These are phyloP conservation scores for Fragilaria radians DNA, from an alignment of 108 stramenopile species.

Conservation along the genomic window DNA sequence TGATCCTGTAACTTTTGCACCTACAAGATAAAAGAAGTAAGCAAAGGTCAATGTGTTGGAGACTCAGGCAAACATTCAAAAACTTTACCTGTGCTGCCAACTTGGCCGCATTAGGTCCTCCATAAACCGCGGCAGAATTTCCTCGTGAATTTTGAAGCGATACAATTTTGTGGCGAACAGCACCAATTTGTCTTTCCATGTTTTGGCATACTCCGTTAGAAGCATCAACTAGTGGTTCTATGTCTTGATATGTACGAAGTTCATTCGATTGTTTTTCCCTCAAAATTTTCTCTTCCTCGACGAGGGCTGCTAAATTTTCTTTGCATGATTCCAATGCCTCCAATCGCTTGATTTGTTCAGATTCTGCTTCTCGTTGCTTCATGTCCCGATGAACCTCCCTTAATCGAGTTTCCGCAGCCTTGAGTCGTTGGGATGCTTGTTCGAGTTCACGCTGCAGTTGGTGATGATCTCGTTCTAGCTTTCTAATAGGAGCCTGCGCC, in stretches of 20 bases:
- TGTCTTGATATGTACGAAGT: constrained; percentile 36
- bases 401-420: constrained; percentile 36
- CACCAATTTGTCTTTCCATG: constrained; percentile 27
- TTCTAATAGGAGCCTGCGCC: constrained; percentile 37
- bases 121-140: constrained; percentile 60
- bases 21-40: constrained; percentile 5
- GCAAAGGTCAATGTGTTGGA: background rate
- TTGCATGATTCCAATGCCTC: constrained; percentile 35
- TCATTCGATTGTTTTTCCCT: constrained; percentile 29
- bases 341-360: constrained; percentile 45
- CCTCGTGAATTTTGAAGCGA: constrained; percentile 37
- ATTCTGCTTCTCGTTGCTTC: constrained; percentile 49
- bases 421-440: constrained; percentile 20
- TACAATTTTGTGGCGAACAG: constrained; percentile 30
- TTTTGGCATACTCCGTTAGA: constrained; percentile 21
- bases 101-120: constrained; percentile 40
- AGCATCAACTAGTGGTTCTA: constrained; percentile 29
- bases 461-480: constrained; percentile 31
- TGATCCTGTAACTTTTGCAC: constrained; percentile 26
- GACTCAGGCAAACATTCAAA: background rate
- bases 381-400: constrained; percentile 57
- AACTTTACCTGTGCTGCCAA: constrained; percentile 24
- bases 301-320: too few species aligned
- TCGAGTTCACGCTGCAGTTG: constrained; percentile 28
- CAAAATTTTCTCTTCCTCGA: constrained; percentile 35